phyloP scores from a whole-genome alignment of 192 early-diverging fungal genomes.

The Gaertneriomyces semiglobifer region DNA sequence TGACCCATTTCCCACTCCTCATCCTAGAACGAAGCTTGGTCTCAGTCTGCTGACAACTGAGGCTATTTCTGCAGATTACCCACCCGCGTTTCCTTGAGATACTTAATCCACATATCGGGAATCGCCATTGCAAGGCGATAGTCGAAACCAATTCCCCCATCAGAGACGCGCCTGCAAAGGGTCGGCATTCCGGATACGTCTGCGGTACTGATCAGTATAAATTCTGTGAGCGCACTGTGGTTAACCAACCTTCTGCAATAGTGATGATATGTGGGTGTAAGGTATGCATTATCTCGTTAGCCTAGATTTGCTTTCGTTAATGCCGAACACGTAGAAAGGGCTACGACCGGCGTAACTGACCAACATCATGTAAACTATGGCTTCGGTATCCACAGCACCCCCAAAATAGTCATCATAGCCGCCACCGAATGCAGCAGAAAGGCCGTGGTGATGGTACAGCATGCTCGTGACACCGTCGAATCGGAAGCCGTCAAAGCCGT shows the following conservation, averaged over 20 bases:
- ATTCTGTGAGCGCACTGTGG: neutral
- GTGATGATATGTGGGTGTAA: conserved; percentile 79
- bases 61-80: neutral
- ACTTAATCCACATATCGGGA: conserved; percentile 99
- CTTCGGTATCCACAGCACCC: conserved; percentile 72
- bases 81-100: conserved; percentile 77
- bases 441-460: conserved; percentile 94
- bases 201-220: conserved; percentile 21
- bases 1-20: conserved; percentile 90
- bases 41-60: neutral
- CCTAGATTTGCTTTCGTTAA: conserved; percentile 25
- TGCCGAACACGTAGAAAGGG: neutral
- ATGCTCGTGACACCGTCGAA: conserved; percentile 98
- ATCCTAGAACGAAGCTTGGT: conserved; percentile 43
- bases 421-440: conserved; percentile 89
- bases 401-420: conserved; percentile 95
- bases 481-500: conserved; percentile 92
- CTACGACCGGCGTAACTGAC: conserved; percentile 9
- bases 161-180: conserved; percentile 75
- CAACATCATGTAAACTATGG: conserved; percentile 86
- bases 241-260: conserved; percentile 77
- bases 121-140: conserved; percentile 95
- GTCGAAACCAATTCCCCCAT: conserved; percentile 96
- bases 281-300: conserved; percentile 79
- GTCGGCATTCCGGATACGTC: conserved; percentile 99